These are phyloP conservation scores for Pelargonium nanum DNA, from an alignment of 345 rosid species.

Conservation along the genomic window DNA sequence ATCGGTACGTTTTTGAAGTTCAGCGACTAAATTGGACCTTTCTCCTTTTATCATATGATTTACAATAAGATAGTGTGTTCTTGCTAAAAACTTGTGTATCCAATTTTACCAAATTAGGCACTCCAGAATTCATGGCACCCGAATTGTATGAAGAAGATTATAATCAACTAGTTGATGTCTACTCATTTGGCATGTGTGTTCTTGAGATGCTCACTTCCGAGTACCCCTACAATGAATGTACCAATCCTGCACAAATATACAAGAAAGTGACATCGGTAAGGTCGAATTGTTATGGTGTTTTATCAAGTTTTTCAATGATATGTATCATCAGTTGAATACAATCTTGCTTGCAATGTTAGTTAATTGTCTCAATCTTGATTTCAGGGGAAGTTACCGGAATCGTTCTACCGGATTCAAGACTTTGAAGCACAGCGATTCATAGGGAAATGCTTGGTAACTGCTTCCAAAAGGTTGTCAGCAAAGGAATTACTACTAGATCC, in stretches of 20 bases:
- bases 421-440: constrained; percentile 39
- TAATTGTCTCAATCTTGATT: not conserved
- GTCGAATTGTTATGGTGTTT: not conserved
- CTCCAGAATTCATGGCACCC: constrained; percentile 90
- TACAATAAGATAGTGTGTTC: too few species aligned
- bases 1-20: too few species aligned
- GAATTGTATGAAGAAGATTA: constrained; percentile 76
- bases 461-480: not conserved
- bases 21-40: too few species aligned
- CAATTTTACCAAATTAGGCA: constrained; percentile 26
- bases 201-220: constrained; percentile 76
- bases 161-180: constrained; percentile 72
- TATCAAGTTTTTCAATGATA: too few species aligned
- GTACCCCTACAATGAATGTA: constrained; percentile 70
- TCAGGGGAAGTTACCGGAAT: constrained; percentile 69
- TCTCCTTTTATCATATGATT: too few species aligned
- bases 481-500: not conserved
- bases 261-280: constrained; percentile 63
- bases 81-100: not conserved
- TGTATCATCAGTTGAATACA: too few species aligned
- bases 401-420: constrained; percentile 50
- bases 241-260: constrained; percentile 64
- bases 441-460: not conserved
- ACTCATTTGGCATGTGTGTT: constrained; percentile 80
- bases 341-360: not conserved